phyloP scores from a whole-genome alignment of 2,329 filamentous ascomycete species.

The Septoria linicola region DNA sequence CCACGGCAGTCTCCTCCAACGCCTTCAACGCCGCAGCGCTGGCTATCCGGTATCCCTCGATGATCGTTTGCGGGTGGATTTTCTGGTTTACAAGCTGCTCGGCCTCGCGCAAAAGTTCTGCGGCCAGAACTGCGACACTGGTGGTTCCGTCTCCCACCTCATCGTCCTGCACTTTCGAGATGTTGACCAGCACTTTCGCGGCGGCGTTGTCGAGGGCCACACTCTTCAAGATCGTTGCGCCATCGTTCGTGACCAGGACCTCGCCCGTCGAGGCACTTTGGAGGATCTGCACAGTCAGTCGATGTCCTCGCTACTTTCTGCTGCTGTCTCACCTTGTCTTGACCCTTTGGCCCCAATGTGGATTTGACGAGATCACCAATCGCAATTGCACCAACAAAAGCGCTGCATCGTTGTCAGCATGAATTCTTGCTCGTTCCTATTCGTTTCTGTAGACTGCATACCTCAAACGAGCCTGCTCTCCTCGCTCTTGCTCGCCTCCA shows the following conservation, averaged over 20 bases:
- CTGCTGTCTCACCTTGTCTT: conserved; percentile 88
- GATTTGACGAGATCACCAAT: conserved; percentile 97
- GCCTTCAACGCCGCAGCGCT: conserved; percentile 83
- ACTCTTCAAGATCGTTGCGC: conserved; percentile 95
- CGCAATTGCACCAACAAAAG: conserved; percentile 96
- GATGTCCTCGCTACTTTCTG: conserved; percentile 61
- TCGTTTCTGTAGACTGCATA: conserved; percentile 13
- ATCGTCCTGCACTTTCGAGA: conserved; percentile 98
- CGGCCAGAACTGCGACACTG: conserved; percentile 92
- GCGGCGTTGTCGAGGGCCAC: conserved; percentile 98
- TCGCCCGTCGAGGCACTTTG: conserved; percentile 76
- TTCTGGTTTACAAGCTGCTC: conserved; percentile 98
- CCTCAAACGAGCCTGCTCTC: conserved; percentile 31
- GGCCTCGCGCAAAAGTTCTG: conserved; percentile 91
- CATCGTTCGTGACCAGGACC: conserved; percentile 98
- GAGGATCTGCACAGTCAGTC: conserved; percentile 45
- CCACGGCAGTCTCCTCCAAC: conserved; percentile 78
- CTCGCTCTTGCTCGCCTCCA: conserved; percentile 28
- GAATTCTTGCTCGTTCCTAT: conserved; percentile 1
- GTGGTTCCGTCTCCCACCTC: conserved; percentile 98
- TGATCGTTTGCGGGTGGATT: conserved; percentile 99
- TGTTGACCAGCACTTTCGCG: conserved; percentile 97
- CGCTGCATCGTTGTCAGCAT: conserved; percentile 41
- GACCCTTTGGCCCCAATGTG: conserved; percentile 93
- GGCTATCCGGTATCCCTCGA: conserved; percentile 97